These are phyloP conservation scores for Hypoxylon fuscum DNA, from an alignment of 495 filamentous ascomycete genomes.

Conservation along the genomic window DNA sequence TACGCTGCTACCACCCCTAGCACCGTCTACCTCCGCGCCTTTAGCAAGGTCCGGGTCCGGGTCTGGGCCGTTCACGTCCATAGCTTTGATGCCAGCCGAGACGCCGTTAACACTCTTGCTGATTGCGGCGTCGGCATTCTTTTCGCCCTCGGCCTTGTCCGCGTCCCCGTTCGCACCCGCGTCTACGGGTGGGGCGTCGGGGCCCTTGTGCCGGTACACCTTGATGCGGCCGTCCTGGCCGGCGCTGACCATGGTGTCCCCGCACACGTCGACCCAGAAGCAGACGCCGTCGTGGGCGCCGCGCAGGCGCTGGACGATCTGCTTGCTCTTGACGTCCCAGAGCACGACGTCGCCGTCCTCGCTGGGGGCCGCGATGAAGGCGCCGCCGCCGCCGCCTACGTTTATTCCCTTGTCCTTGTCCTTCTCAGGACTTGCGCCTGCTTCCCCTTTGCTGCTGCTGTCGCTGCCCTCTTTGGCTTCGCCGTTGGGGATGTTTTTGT, in stretches of 20 bases:
- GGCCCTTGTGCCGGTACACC: slow-evolving; percentile 48
- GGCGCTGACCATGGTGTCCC: slow-evolving; percentile 56
- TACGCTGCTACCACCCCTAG: slow-evolving; percentile 5
- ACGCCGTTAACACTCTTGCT: slow-evolving; percentile 11
- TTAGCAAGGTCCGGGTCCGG: no score
- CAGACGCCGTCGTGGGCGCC: slow-evolving; percentile 82
- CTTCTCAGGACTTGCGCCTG: no score
- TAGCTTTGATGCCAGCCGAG: not conserved
- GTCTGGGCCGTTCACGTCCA: slow-evolving; percentile 2
- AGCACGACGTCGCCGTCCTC: slow-evolving; percentile 86
- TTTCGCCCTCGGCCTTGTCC: no score
- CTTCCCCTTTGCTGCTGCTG: not conserved
- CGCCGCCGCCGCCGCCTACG: not conserved
- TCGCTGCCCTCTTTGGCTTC: slow-evolving; percentile 64
- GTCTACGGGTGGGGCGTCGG: slow-evolving; percentile 1
- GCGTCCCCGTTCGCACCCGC: no score
- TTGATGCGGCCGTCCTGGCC: slow-evolving; percentile 55
- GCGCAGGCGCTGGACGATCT: slow-evolving; percentile 73
- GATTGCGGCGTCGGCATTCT: not conserved
- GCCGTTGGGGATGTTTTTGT: no score
- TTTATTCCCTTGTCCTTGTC: no score
- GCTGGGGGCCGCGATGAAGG: slow-evolving; percentile 82
- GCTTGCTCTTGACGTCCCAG: slow-evolving; percentile 90
- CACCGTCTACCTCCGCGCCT: no score
- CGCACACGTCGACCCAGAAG: slow-evolving; percentile 75